Percentiles rank a stretch among this genome's conserved stretches.
Conservation (phyloP, 1,139 yeast species). For the Candida gigantensis region DNA sequence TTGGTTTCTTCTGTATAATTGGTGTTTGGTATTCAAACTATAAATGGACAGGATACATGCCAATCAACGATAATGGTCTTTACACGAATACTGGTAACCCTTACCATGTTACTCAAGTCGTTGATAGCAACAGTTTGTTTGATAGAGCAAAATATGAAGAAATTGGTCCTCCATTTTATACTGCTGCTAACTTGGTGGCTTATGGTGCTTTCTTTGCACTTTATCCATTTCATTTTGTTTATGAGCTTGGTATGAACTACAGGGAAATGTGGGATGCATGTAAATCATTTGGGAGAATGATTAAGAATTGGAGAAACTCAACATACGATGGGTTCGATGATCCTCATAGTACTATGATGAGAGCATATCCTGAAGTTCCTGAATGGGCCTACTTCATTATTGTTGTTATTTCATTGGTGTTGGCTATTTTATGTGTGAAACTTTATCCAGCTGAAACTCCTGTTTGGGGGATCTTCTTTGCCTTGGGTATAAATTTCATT, state of each 20-base stretch:
- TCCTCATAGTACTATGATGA: too few species aligned
- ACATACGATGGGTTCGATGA: too few species aligned
- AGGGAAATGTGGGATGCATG: constrained; percentile 20
- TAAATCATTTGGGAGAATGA: constrained; percentile 17
- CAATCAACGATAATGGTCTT: constrained; percentile 48
- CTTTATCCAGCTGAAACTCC: too few species aligned
- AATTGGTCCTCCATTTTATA: constrained; percentile 55
- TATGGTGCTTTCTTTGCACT: constrained; percentile 59
- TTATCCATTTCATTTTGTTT: constrained; percentile 56
- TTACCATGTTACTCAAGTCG: constrained; percentile 43
- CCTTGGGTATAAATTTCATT: too few species aligned
- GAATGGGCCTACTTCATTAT: too few species aligned
- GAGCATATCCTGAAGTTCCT: too few species aligned
- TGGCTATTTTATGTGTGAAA: too few species aligned
- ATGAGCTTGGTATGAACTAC: constrained; percentile 32
- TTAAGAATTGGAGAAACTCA: constrained; percentile 30
- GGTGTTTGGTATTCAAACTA: constrained; percentile 54
- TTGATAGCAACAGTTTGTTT: constrained; percentile 34
- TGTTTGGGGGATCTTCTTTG: too few species aligned
- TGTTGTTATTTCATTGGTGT: too few species aligned
- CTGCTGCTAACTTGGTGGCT: constrained; percentile 40
- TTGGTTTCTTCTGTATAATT: constrained; percentile 44
- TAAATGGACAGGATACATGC: constrained; percentile 53
- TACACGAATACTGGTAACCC: constrained; percentile 49
- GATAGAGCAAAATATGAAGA: constrained; percentile 38